phyloP scores from a whole-genome alignment of 2,329 filamentous ascomycete genomes.

The Beauveria varroae region DNA sequence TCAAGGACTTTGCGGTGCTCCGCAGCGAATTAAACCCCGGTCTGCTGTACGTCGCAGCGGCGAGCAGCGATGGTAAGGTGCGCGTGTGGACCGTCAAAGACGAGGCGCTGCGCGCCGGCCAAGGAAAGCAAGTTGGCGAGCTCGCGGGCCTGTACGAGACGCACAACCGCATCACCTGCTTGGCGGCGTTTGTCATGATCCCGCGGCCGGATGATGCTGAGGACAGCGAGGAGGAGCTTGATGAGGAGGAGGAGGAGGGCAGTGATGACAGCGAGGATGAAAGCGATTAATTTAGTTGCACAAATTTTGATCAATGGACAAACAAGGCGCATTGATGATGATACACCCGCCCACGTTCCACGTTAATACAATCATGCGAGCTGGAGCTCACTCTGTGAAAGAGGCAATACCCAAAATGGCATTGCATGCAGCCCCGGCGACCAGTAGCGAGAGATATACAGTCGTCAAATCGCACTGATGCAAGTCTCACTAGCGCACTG shows the following conservation, averaged over 20 bases:
- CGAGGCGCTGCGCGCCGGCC: conserved; percentile 31
- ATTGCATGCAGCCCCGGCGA: too few relatives aligned
- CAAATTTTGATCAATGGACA: background rate
- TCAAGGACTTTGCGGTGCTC: conserved; percentile 82
- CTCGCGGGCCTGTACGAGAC: conserved; percentile 76
- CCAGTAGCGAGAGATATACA: too few relatives aligned
- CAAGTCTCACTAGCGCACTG: too few relatives aligned
- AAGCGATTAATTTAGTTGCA: conserved; percentile 13
- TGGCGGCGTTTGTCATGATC: conserved; percentile 81
- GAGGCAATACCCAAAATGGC: background rate
- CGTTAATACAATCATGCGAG: too few relatives aligned
- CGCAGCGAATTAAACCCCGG: conserved; percentile 30
- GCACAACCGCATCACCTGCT: conserved; percentile 79
- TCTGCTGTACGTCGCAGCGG: conserved; percentile 56
- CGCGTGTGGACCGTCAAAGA: conserved; percentile 61
- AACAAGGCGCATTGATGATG: background rate
- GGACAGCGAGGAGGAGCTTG: conserved; percentile 46
- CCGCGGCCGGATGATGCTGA: conserved; percentile 54
- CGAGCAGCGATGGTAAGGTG: conserved; percentile 79
- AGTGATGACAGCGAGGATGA: conserved; percentile 30
- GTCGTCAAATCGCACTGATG: too few relatives aligned
- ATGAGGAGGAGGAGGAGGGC: conserved; percentile 29
- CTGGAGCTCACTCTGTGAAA: too few relatives aligned
- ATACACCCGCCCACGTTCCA: background rate
- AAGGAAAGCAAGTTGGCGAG: conserved; percentile 43